Conservation (phyloP, 371 early-diverging fungal species). For the Mortierella sp. region DNA sequence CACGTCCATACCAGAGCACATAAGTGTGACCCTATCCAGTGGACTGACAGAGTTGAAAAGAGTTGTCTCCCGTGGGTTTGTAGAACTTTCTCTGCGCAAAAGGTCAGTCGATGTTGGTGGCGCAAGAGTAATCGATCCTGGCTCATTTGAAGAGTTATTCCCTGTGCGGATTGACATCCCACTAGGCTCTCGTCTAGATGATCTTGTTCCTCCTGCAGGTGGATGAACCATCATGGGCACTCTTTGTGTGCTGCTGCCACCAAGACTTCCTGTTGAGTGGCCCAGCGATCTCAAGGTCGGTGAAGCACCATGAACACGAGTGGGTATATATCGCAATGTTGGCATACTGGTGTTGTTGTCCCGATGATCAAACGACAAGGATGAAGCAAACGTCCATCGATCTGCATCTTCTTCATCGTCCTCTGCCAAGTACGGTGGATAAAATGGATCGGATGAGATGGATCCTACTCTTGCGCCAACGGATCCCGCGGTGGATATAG, state of each 20-base stretch:
- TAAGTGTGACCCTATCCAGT: slow-evolving; percentile 35
- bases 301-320: slow-evolving; percentile 27
- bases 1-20: slow-evolving; percentile 43
- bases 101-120: slow-evolving; percentile 20
- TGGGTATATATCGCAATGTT: slow-evolving; percentile 49
- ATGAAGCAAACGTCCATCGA: slow-evolving; percentile 55
- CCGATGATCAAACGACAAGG: slow-evolving; percentile 52
- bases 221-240: slow-evolving; percentile 26
- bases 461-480: slow-evolving; percentile 28
- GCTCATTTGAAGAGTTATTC: slow-evolving; percentile 42
- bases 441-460: slow-evolving; percentile 43
- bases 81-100: slow-evolving; percentile 20
- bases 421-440: slow-evolving; percentile 47
- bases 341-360: slow-evolving; percentile 38
- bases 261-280: slow-evolving; percentile 47
- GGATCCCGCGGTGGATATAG: slow-evolving; percentile 5
- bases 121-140: slow-evolving; percentile 27
- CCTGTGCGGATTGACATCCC: slow-evolving; percentile 34
- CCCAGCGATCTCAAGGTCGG: slow-evolving; percentile 30
- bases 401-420: slow-evolving; percentile 54
- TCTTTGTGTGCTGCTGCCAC: slow-evolving; percentile 28
- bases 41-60: slow-evolving; percentile 50
- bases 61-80: slow-evolving; percentile 35
- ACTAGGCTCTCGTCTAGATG: slow-evolving; percentile 24
- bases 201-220: slow-evolving; percentile 4